Base-by-base conservation (phyloP, 768 basidiomycete species). In the Daedaleopsis sinensis region DNA sequence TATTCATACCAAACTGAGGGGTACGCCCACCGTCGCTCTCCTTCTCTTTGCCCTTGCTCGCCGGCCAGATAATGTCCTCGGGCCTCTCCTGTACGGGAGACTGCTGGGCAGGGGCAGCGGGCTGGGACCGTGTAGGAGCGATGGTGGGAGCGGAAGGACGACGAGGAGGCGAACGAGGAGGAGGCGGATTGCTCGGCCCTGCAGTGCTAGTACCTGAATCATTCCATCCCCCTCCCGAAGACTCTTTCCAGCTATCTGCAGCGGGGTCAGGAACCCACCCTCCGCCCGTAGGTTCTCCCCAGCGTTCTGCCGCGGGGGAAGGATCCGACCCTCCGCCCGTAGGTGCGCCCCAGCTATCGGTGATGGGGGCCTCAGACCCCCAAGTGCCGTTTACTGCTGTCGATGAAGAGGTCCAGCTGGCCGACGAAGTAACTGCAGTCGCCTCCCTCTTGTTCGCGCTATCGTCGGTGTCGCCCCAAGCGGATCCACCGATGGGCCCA, bases 291-390 rank as follows among this genome's bases (percentile, higher is more conserved):
- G 27, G 27, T 32, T 32, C 27, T 3, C 27, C 27, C 27, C 27
- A 32, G 27, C n/a, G n/a, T n/a, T 21, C 46, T 3, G 44, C 36
- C 35, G 55, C n/a, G 16, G 23, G 42, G 4, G 19, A 23, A 43
- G 44, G 7, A 16, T 18, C 44, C 42, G 44, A 43, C 18, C 55
- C 43, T 32, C 55, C 55, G n/a, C 55, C 55, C 11, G 55, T 27
- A 6, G 27, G 27, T 32, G 3, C 27, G 7, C 27, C 27, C 27
- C 27, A 32, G 27, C n/a, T n/a, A n/a, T n/a, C n/a, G n/a, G n/a
- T n/a, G n/a, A n/a, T n/a, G n/a, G n/a, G n/a, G n/a, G n/a, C n/a
- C n/a, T n/a, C n/a, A n/a, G n/a, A n/a, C n/a, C n/a, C n/a, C n/a
- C n/a, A n/a, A 10, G 47, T 24, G 4, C 23, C 47, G 8, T 49